These are phyloP conservation scores for Plasmodium gaboni DNA, from an alignment of 169 alveolate genomes.

Conservation along the genomic window DNA sequence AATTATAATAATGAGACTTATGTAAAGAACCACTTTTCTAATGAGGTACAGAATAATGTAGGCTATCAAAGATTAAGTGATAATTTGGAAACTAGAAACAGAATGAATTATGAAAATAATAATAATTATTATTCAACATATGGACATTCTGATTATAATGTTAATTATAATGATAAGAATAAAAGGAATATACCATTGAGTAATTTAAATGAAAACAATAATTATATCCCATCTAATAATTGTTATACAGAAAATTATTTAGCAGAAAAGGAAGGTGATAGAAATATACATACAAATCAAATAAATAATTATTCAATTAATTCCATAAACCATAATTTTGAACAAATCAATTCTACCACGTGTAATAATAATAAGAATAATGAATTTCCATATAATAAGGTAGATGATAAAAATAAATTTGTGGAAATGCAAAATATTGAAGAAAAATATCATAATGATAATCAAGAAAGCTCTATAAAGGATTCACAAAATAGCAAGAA, in stretches of 20 bases:
- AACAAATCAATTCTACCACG: neutral
- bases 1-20: neutral
- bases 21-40: neutral
- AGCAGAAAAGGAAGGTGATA: neutral
- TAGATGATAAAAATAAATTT: neutral
- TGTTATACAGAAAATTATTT: neutral
- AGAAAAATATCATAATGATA: neutral
- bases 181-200: neutral
- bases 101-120: neutral
- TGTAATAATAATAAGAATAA: neutral
- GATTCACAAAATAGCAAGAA: constrained; percentile 17
- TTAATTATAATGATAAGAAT: neutral
- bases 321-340: neutral
- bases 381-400: neutral
- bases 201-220: constrained; percentile 5
- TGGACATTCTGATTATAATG: neutral
- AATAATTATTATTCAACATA: constrained; percentile 1
- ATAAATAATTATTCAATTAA: neutral
- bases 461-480: constrained; percentile 10
- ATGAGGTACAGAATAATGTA: too few relatives aligned
- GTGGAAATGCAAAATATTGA: neutral
- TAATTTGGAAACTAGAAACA: neutral
- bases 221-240: neutral
- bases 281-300: neutral
- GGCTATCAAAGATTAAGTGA: neutral